Evolutionary conservation across 805 yeast genomes (phyloP).

Genomic region (Vanderwaltozyma tropicalis): DNA sequence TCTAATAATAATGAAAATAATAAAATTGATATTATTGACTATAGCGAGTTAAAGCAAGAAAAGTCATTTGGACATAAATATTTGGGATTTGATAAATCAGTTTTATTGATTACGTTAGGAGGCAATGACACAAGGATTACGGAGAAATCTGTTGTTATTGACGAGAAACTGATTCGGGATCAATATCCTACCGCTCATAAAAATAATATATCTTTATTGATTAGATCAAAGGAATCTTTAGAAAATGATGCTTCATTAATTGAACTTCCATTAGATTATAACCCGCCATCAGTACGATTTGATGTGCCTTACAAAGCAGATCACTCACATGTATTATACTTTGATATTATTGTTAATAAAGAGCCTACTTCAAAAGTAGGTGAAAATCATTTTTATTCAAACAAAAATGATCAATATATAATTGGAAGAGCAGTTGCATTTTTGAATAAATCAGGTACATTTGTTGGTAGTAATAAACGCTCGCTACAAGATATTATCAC

Average conservation of each 20-base stretch:
- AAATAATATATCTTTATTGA: conserved; percentile 70
- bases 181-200: conserved; percentile 77
- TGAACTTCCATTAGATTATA: conserved; percentile 79
- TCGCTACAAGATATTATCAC: conserved; percentile 57
- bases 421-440: conserved; percentile 75
- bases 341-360: conserved; percentile 87
- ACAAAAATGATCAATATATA: neutral
- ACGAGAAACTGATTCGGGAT: conserved; percentile 64
- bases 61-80: conserved; percentile 82
- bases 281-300: conserved; percentile 61
- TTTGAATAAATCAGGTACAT: conserved; percentile 48
- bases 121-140: conserved; percentile 64
- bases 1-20: neutral
- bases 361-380: conserved; percentile 28
- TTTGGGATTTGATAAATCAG: conserved; percentile 50
- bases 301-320: conserved; percentile 42
- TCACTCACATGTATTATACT: conserved; percentile 49
- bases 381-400: neutral
- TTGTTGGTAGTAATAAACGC: conserved; percentile 57
- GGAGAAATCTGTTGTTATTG: conserved; percentile 52
- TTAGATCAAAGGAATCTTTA: conserved; percentile 32
- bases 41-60: conserved; percentile 36
- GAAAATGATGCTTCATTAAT: conserved; percentile 50
- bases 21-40: neutral
- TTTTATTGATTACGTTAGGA: conserved; percentile 77